phyloP scores from a whole-genome alignment of 2,329 filamentous ascomycete genomes.

The Pseudogymnoascus sp. region DNA sequence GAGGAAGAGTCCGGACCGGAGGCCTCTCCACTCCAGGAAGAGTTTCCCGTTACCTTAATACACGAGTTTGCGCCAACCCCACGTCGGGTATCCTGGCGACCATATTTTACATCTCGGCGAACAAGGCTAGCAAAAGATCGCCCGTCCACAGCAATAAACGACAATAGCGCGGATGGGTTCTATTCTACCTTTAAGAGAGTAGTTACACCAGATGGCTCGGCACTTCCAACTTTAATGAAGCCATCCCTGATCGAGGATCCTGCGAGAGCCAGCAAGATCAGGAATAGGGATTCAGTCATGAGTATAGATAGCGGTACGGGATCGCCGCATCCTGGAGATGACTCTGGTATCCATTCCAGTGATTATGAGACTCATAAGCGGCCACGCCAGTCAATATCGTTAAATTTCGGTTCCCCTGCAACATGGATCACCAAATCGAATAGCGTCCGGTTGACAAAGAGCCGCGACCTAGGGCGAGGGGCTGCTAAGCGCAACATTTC shows the following conservation, averaged over 20 bases:
- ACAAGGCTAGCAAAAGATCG: constrained; percentile 28
- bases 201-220: constrained; percentile 23
- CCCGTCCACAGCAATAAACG: constrained; percentile 23
- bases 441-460: constrained; percentile 52
- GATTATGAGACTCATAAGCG: constrained; percentile 39
- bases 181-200: constrained; percentile 28
- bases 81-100: constrained; percentile 25
- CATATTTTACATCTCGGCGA: constrained; percentile 29
- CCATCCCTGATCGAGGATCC: constrained; percentile 24
- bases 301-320: neutral
- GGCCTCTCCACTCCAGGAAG: constrained; percentile 13
- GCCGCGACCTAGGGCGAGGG: constrained; percentile 38
- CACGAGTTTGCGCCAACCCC: constrained; percentile 20
- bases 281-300: constrained; percentile 4
- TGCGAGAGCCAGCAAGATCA: neutral
- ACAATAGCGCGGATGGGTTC: constrained; percentile 23
- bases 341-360: constrained; percentile 17
- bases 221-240: constrained; percentile 28
- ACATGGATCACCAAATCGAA: constrained; percentile 52
- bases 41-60: constrained; percentile 16
- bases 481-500: constrained; percentile 48
- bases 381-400: constrained; percentile 50
- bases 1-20: constrained; percentile 23
- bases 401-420: constrained; percentile 52
- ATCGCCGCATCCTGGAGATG: constrained; percentile 16